These are phyloP conservation scores for Citrullus mucosospermus DNA, from an alignment of 306 rosid genomes.

Conservation along the genomic window DNA sequence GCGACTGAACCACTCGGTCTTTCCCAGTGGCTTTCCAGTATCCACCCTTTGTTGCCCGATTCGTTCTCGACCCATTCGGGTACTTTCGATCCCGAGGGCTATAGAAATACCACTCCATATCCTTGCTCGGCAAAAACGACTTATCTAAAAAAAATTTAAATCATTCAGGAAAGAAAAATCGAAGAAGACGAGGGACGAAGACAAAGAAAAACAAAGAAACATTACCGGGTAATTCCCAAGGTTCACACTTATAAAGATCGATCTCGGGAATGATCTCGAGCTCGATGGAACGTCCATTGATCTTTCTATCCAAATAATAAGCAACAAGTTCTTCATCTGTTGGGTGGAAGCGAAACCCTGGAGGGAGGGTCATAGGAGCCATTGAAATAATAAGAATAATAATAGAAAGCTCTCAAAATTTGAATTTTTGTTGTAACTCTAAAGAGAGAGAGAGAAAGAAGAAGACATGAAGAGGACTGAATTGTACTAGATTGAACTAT, in stretches of 20 bases:
- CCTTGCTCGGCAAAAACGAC: constrained; percentile 80
- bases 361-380: constrained; percentile 97
- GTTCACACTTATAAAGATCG: constrained; percentile 92
- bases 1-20: constrained; percentile 66
- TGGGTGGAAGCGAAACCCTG: constrained; percentile 96
- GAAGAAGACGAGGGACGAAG: background rate
- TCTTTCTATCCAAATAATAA: constrained; percentile 75
- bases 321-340: constrained; percentile 97
- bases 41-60: constrained; percentile 77
- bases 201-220: background rate
- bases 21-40: constrained; percentile 98
- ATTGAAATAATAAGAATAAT: constrained; percentile 6
- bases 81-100: constrained; percentile 88
- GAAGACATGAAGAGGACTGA: background rate
- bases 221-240: constrained; percentile 96
- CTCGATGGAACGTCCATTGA: constrained; percentile 77
- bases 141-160: constrained; percentile 28
- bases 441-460: background rate
- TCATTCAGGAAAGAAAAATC: background rate
- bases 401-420: background rate
- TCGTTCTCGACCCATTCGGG: constrained; percentile 98
- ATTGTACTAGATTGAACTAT: background rate
- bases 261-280: constrained; percentile 92
- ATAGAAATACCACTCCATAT: constrained; percentile 94
- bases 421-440: background rate